Evolutionary conservation across 306 rosid genomes (phyloP).

Genomic region (Corylus avellana): DNA sequence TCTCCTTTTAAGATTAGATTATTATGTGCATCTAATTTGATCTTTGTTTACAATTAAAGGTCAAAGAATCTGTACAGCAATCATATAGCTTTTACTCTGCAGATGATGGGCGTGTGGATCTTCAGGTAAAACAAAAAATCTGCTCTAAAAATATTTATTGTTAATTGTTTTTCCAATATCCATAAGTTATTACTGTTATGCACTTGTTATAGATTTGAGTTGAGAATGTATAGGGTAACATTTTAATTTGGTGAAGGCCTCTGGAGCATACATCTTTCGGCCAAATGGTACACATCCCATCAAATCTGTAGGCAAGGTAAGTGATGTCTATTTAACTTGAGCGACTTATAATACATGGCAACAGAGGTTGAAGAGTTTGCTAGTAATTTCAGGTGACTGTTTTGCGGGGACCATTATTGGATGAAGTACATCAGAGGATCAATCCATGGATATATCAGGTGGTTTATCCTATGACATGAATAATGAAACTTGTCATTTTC

Average conservation of each 20-base stretch:
- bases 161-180: constrained; percentile 12
- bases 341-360: constrained; percentile 7
- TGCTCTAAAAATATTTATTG: constrained; percentile 1
- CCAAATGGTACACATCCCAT: constrained; percentile 53
- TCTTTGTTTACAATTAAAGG: constrained; percentile 27
- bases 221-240: constrained; percentile 1
- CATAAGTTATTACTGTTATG: no score
- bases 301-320: constrained; percentile 43
- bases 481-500: constrained; percentile 2
- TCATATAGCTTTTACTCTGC: constrained; percentile 49
- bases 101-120: constrained; percentile 43
- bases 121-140: constrained; percentile 41
- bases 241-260: constrained; percentile 26
- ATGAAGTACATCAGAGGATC: constrained; percentile 59
- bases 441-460: constrained; percentile 62
- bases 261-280: constrained; percentile 59
- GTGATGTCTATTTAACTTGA: constrained; percentile 14
- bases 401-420: constrained; percentile 48
- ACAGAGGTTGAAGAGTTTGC: constrained; percentile 2
- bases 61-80: constrained; percentile 44
- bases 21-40: no score
- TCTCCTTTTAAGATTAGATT: no score
- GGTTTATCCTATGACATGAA: neutral
- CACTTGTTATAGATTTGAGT: neutral
- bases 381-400: constrained; percentile 45